A percentile compares a stretch with the other conserved stretches of the same genome.
Conservation (phyloP, 2,329 filamentous ascomycete species). For the Cadophora malorum region DNA sequence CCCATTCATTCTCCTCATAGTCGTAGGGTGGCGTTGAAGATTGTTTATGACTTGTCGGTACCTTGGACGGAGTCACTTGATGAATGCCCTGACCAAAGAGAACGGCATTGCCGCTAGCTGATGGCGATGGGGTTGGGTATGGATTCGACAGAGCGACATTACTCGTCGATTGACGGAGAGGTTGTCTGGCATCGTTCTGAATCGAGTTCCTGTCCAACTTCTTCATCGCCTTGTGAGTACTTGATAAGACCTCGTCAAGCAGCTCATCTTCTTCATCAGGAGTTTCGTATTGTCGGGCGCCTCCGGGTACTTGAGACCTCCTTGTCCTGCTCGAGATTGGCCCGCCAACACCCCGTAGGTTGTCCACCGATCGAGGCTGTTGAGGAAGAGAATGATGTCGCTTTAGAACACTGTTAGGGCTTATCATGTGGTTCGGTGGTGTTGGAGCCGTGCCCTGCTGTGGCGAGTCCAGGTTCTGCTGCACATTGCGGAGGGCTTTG, state of each 20-base stretch:
- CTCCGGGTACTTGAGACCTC: constrained; percentile 76
- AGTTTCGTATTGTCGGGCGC: constrained; percentile 86
- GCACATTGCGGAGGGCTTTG: constrained; percentile 61
- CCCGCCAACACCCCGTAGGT: constrained; percentile 56
- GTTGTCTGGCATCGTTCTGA: constrained; percentile 51
- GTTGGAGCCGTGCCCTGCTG: constrained; percentile 48
- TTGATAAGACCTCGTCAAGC: constrained; percentile 84
- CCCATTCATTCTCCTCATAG: constrained; percentile 93
- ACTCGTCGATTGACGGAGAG: constrained; percentile 67
- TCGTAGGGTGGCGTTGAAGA: constrained; percentile 97
- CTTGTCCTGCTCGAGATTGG: constrained; percentile 83
- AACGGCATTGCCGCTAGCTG: constrained; percentile 80
- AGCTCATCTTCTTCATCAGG: constrained; percentile 97
- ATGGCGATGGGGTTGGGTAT: constrained; percentile 74
- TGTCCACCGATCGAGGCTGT: constrained; percentile 65
- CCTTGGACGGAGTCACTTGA: constrained; percentile 57
- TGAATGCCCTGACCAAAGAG: constrained; percentile 67
- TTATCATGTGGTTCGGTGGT: constrained; percentile 60
- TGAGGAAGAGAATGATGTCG: constrained; percentile 70
- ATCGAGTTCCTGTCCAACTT: constrained; percentile 61
- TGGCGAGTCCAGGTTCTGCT: constrained; percentile 55
- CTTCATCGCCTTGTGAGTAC: constrained; percentile 76
- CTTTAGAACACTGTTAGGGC: constrained; percentile 61
- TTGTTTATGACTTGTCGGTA: constrained; percentile 62
- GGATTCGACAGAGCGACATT: constrained; percentile 67